phyloP scores from a whole-genome alignment of 2,329 filamentous ascomycete genomes.

The Pezicula rhizophila region DNA sequence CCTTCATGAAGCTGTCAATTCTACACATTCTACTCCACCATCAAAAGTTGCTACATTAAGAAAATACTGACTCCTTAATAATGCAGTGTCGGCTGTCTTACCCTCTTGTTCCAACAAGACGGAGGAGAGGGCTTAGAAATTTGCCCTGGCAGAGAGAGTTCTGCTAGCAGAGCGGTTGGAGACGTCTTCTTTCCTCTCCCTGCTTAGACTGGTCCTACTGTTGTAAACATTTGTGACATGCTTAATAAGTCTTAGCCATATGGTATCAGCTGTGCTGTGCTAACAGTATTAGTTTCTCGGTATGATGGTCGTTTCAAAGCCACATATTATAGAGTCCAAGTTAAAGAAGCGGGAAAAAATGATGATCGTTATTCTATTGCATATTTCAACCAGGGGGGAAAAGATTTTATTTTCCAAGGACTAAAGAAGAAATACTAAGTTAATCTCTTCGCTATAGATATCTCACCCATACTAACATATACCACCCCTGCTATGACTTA shows the following conservation, averaged over 20 bases:
- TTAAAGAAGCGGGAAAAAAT: constrained; percentile 33
- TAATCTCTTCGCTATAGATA: not conserved
- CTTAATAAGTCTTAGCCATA: constrained; percentile 32
- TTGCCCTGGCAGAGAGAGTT: constrained; percentile 51
- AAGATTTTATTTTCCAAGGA: constrained; percentile 50
- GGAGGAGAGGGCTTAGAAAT: constrained; percentile 57
- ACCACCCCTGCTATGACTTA: not conserved
- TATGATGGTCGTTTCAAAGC: constrained; percentile 61
- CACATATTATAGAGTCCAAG: constrained; percentile 51
- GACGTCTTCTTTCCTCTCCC: constrained; percentile 36
- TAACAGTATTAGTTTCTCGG: constrained; percentile 42
- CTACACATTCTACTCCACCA: too few species aligned
- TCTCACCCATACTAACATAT: not conserved
- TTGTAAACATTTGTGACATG: constrained; percentile 59
- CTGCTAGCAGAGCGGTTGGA: constrained; percentile 50
- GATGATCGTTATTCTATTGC: constrained; percentile 53
- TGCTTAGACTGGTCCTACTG: constrained; percentile 38
- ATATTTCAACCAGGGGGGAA: constrained; percentile 56
- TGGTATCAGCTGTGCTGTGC: not conserved
- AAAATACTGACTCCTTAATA: too few species aligned
- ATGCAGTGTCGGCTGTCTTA: constrained; percentile 47
- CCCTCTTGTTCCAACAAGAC: constrained; percentile 52
- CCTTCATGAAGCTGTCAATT: too few species aligned
- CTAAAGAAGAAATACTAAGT: constrained; percentile 38
- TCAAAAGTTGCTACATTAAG: too few species aligned